A percentile compares a stretch with the other conserved stretches of the same genome.
Evolutionary conservation across 805 yeast species (phyloP).

Genomic region (Helenozyma baotianmanensis): DNA sequence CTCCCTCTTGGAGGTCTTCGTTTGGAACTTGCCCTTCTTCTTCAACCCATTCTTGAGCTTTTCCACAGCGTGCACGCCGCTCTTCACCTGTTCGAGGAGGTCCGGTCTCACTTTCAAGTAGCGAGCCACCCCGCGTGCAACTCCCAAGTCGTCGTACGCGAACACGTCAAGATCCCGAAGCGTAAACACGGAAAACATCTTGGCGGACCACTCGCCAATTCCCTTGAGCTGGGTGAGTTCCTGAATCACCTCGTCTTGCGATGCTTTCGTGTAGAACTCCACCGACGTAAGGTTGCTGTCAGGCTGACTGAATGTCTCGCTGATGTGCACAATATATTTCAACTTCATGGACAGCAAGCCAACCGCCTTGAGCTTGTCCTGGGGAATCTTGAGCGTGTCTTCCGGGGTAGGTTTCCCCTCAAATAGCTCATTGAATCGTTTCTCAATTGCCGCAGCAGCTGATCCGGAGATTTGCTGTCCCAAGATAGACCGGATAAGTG

Average conservation of each 20-base stretch:
- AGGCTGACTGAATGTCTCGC: conserved; percentile 46
- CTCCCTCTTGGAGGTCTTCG: conserved; percentile 42
- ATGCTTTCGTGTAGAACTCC: conserved; percentile 31
- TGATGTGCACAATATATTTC: conserved; percentile 54
- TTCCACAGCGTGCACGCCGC: conserved; percentile 27
- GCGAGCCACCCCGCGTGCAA: conserved; percentile 71
- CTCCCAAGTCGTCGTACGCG: conserved; percentile 76
- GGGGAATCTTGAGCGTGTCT: conserved; percentile 34
- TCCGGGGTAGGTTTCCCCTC: conserved; percentile 48
- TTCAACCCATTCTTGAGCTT: conserved; percentile 27
- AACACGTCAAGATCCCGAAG: conserved; percentile 65
- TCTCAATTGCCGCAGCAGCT: conserved; percentile 67
- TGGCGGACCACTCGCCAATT: conserved; percentile 82
- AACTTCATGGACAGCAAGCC: conserved; percentile 72
- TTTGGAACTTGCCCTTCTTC: conserved; percentile 32
- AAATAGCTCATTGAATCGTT: conserved; percentile 37
- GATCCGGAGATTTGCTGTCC: conserved; percentile 77
- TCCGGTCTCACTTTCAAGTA: conserved; percentile 56
- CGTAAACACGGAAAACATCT: conserved; percentile 78
- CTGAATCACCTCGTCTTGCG: conserved; percentile 44
- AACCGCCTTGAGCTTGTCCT: conserved; percentile 50
- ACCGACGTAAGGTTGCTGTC: conserved; percentile 26
- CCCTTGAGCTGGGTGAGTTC: conserved; percentile 59
- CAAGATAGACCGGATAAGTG: conserved; percentile 42
- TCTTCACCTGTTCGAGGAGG: conserved; percentile 40